Evolutionary conservation across 371 early-diverging fungal genomes (phyloP).

Genomic region (Mortierella sp.): DNA sequence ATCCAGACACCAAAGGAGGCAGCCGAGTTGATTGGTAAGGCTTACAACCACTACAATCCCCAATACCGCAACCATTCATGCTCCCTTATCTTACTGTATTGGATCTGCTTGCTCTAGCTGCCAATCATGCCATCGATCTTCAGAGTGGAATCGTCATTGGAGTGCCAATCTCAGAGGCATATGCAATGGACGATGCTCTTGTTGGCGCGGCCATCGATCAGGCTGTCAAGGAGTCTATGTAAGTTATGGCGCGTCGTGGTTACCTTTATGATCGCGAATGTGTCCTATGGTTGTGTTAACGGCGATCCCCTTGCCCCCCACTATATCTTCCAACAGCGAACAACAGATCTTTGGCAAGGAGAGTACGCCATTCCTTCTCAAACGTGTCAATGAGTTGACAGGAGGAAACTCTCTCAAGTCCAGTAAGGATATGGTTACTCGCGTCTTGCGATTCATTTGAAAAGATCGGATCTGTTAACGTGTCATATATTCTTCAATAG

Average conservation of each 20-base stretch:
- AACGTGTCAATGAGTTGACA: conserved; percentile 82
- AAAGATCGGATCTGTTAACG: neutral
- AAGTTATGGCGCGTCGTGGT: conserved; percentile 1
- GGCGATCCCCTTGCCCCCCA: neutral
- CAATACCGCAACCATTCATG: no score
- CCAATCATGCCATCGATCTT: conserved; percentile 73
- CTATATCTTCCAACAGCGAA: conserved; percentile 41
- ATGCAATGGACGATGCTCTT: conserved; percentile 67
- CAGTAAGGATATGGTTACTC: conserved; percentile 59
- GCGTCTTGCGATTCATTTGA: neutral
- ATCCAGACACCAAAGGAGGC: conserved; percentile 68
- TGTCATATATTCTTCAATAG: conserved; percentile 42
- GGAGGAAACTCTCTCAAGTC: conserved; percentile 82
- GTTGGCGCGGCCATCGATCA: conserved; percentile 77
- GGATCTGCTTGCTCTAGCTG: conserved; percentile 52
- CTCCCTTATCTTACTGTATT: neutral
- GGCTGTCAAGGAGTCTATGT: conserved; percentile 78
- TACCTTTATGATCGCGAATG: no score
- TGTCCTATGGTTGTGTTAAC: neutral
- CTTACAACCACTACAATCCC: no score
- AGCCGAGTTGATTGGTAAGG: conserved; percentile 72
- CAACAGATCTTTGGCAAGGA: conserved; percentile 83
- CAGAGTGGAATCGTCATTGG: conserved; percentile 88
- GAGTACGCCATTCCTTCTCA: conserved; percentile 90
- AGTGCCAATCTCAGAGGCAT: conserved; percentile 85